Evolutionary conservation across 306 rosid species (phyloP).

Genomic region (Arachis hypogaea): DNA sequence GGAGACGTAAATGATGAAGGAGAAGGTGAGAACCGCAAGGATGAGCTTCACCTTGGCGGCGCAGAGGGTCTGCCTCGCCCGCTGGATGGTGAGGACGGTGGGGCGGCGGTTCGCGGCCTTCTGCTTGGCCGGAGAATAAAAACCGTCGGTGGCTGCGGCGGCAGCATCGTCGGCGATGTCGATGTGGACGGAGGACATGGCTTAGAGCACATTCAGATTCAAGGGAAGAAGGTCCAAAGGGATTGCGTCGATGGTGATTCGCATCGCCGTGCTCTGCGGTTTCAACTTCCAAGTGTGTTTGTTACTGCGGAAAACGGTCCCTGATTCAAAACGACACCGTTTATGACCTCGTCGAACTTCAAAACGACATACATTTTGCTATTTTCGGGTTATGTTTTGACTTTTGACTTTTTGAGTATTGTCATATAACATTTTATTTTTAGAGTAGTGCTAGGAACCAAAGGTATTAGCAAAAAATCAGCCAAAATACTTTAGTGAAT

Average conservation of each 20-base stretch:
- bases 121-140: constrained; percentile 62
- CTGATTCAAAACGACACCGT: not conserved
- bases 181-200: constrained; percentile 45
- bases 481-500: too few relatives aligned
- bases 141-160: constrained; percentile 27
- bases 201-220: constrained; percentile 31
- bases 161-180: constrained; percentile 37
- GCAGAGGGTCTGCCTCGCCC: constrained; percentile 41
- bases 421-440: too few relatives aligned
- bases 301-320: not conserved
- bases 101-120: constrained; percentile 54
- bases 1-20: constrained; percentile 34
- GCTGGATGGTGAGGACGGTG: constrained; percentile 39
- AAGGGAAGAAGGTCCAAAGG: not conserved
- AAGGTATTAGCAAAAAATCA: too few relatives aligned
- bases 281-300: not conserved
- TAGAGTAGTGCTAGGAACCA: too few relatives aligned
- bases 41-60: constrained; percentile 50
- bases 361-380: constrained; percentile 1
- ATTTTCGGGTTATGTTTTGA: too few relatives aligned
- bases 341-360: not conserved
- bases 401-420: too few relatives aligned
- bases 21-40: constrained; percentile 28
- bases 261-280: constrained; percentile 4
- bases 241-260: not conserved